A percentile compares a stretch with the other conserved stretches of the same genome.
phyloP scores from a whole-genome alignment of 2,329 filamentous ascomycete genomes.

The Penicillium decumbens region DNA sequence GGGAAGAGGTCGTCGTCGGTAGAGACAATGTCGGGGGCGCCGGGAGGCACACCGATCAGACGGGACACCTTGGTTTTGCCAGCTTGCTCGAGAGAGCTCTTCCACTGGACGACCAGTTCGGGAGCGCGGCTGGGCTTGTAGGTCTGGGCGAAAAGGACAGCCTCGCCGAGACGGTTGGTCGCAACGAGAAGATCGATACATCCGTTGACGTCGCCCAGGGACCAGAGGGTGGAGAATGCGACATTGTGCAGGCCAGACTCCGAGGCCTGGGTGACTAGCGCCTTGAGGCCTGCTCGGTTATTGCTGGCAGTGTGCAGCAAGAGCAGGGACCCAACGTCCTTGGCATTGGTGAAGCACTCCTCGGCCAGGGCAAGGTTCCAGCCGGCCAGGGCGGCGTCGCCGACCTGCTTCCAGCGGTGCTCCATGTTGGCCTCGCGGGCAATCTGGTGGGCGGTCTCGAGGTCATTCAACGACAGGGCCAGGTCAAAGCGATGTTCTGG shows the following conservation, averaged over 20 bases:
- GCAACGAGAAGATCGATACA: constrained; percentile 75
- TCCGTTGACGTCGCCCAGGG: constrained; percentile 72
- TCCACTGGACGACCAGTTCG: constrained; percentile 71
- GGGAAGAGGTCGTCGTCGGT: constrained; percentile 80
- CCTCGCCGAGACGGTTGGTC: constrained; percentile 77
- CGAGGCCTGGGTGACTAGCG: constrained; percentile 69
- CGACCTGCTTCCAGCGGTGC: constrained; percentile 97
- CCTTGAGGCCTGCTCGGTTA: constrained; percentile 67
- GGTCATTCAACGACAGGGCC: constrained; percentile 72
- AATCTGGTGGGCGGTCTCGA: constrained; percentile 79
- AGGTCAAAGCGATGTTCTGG: constrained; percentile 96
- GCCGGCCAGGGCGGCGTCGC: constrained; percentile 76
- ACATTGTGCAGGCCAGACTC: constrained; percentile 81
- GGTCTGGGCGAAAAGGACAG: constrained; percentile 87
- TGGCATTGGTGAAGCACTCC: constrained; percentile 87
- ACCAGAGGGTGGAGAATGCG: constrained; percentile 86
- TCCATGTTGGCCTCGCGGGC: constrained; percentile 80
- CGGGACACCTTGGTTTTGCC: constrained; percentile 83
- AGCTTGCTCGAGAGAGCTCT: constrained; percentile 71
- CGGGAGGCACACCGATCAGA: constrained; percentile 73
- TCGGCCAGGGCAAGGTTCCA: constrained; percentile 88
- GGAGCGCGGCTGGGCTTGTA: constrained; percentile 79
- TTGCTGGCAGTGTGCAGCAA: constrained; percentile 83
- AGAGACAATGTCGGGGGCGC: constrained; percentile 52
- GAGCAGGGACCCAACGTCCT: constrained; percentile 82